Percentiles rank a stretch among this genome's conserved stretches.
Conservation (phyloP, 2,329 filamentous ascomycete species). For the Aciculosporium take region DNA sequence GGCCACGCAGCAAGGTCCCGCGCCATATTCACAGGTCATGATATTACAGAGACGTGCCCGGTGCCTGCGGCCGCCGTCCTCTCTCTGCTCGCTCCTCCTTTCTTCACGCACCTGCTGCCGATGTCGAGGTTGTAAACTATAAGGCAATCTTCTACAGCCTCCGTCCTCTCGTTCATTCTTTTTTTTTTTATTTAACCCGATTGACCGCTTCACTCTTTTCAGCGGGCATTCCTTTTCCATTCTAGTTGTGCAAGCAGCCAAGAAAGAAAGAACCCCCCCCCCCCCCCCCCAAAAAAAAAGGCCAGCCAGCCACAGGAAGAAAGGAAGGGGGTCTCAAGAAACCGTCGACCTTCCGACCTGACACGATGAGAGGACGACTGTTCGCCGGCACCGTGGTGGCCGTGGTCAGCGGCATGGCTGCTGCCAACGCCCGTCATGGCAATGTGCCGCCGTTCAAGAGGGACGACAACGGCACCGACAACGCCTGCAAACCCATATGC, state of each 20-base stretch:
- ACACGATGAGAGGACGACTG: constrained; percentile 61
- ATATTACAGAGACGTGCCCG: constrained; percentile 24
- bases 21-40: constrained; percentile 10
- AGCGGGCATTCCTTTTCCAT: constrained; percentile 63
- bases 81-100: constrained; percentile 20
- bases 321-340: too few species aligned
- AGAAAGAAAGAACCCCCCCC: not conserved
- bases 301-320: too few species aligned
- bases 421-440: constrained; percentile 45
- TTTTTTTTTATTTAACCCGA: constrained; percentile 26
- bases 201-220: constrained; percentile 74
- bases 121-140: constrained; percentile 37
- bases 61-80: constrained; percentile 7
- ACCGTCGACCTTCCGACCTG: constrained; percentile 11
- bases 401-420: constrained; percentile 41
- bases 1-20: not conserved
- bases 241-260: constrained; percentile 9
- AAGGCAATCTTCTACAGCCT: constrained; percentile 26
- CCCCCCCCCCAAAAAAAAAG: not conserved
- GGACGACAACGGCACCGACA: constrained; percentile 26
- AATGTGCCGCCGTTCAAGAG: constrained; percentile 48
- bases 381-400: constrained; percentile 51
- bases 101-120: constrained; percentile 26
- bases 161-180: constrained; percentile 34
- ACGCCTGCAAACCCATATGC: constrained; percentile 47